These are phyloP conservation scores for Euphorbia tirucalli DNA, from an alignment of 345 rosid species.

Conservation along the genomic window DNA sequence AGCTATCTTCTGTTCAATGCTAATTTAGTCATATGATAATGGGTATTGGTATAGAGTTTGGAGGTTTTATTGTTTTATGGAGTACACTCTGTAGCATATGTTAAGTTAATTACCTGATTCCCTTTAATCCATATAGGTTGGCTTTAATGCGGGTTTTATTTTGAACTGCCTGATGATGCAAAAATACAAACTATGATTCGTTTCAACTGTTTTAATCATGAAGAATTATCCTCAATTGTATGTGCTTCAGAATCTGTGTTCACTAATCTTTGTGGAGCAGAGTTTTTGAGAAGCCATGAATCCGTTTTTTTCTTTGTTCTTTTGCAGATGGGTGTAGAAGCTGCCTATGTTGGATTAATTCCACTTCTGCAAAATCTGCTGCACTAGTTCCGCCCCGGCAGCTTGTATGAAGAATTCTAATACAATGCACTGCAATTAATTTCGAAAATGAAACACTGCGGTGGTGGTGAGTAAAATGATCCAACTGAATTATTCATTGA, in stretches of 20 bases:
- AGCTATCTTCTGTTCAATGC: conserved; percentile 23
- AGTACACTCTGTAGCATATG: background rate
- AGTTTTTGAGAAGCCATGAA: too few relatives aligned
- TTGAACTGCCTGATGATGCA: too few relatives aligned
- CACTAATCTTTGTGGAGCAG: background rate
- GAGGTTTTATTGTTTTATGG: background rate
- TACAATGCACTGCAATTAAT: background rate
- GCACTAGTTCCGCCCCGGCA: too few relatives aligned
- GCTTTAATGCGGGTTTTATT: background rate
- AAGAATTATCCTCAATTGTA: background rate
- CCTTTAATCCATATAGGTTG: background rate
- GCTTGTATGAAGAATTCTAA: background rate
- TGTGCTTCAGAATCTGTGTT: background rate
- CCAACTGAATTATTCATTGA: too few relatives aligned
- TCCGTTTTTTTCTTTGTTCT: background rate
- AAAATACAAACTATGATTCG: too few relatives aligned
- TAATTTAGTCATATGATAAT: background rate
- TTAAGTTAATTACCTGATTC: background rate
- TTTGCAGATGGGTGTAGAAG: background rate
- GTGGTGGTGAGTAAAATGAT: too few relatives aligned
- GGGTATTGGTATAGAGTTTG: background rate
- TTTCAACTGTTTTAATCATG: too few relatives aligned
- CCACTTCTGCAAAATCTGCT: background rate
- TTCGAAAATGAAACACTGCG: too few relatives aligned
- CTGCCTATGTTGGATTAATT: background rate